Base-by-base conservation (phyloP, 2,329 filamentous ascomycete species). In the Fusarium oxysporum region DNA sequence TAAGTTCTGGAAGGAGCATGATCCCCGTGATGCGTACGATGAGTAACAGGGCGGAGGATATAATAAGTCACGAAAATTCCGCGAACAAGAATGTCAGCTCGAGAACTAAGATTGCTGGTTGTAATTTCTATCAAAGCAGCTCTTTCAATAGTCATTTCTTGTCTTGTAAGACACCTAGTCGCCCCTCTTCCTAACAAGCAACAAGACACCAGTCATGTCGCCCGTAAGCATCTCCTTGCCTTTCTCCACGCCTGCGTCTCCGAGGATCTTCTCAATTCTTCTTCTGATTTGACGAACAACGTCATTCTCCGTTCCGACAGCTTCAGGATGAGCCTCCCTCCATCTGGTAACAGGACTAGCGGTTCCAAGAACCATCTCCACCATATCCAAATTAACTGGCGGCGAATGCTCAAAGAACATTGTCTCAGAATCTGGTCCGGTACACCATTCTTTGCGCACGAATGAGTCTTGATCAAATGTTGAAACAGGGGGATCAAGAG, bases 11-110 rank as follows among this genome's bases (percentile, higher is more conserved):
- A 37, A 51, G 8, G 37, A 64, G 17, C 58, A 79, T 44, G 78
- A 79, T 23, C 78, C 79, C 2, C 72, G 79, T 5, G 79, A 81
- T 54, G 78, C 76, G 0, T 56, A 68, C 5, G 73, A 75, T 54
- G 70, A 73, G n/a, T 71, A 16, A 35, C 6, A 23, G n/a, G 23
- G 0, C 8, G 4, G 2, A 19, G 16, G 16, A 19, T 10, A 19
- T 51, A 8, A 11, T 23, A 19, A 5, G 11, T 23, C 8, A 51
- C 6, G 8, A 19, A 19, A 2, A 2, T 33, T 9, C 6, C 6
- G 8, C 47, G 4, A 35, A 51, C 10, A 17, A 28, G 33, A 38
- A 12, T 53, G 33, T 5, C 23, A 28, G 16, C 16, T 51, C 12
- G 8, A 51, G 12, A 33, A 10, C 0, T n/a, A 7, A 4, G 19